These are phyloP conservation scores for Hanseniaspora lachancei DNA, from an alignment of 805 yeast genomes.

Conservation along the genomic window DNA sequence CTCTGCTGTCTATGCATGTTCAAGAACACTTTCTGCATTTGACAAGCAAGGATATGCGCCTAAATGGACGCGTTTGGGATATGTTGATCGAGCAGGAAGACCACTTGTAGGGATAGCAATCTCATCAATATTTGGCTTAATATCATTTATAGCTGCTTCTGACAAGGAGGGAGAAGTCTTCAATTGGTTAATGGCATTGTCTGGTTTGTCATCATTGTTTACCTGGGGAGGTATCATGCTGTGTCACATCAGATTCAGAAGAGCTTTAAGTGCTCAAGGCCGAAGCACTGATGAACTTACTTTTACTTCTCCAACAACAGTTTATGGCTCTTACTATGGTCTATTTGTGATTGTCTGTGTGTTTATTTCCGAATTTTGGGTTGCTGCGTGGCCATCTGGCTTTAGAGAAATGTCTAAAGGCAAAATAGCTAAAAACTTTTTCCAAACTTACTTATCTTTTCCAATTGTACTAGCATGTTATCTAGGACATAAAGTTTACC, in stretches of 20 bases:
- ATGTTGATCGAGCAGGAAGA: slow-evolving; percentile 66
- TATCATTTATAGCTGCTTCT: slow-evolving; percentile 42
- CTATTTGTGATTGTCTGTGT: slow-evolving; percentile 40
- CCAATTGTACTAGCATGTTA: slow-evolving; percentile 52
- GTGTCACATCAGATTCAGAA: slow-evolving; percentile 41
- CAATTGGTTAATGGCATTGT: slow-evolving; percentile 42
- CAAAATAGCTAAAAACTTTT: slow-evolving; percentile 30
- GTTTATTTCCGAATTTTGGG: slow-evolving; percentile 63
- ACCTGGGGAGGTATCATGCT: slow-evolving; percentile 44
- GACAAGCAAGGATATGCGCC: slow-evolving; percentile 64
- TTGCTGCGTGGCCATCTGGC: slow-evolving; percentile 59
- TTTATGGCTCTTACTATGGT: slow-evolving; percentile 50
- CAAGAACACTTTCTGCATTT: slow-evolving; percentile 55
- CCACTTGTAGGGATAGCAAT: slow-evolving; percentile 58
- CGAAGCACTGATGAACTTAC: slow-evolving; percentile 48
- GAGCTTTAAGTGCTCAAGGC: slow-evolving; percentile 43
- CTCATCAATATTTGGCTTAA: slow-evolving; percentile 40
- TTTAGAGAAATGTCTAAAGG: slow-evolving; percentile 19
- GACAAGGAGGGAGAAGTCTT: slow-evolving; percentile 38
- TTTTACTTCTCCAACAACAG: slow-evolving; percentile 50
- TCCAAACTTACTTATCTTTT: slow-evolving; percentile 39
- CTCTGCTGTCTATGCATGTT: slow-evolving; percentile 54
- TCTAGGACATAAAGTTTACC: slow-evolving; percentile 44
- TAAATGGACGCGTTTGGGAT: slow-evolving; percentile 39
- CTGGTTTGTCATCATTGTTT: slow-evolving; percentile 40